Evolutionary conservation across 371 early-diverging fungal species (phyloP), one percentile per base, ranked within the genome.

Genomic region (Coemansia sp.): DNA sequence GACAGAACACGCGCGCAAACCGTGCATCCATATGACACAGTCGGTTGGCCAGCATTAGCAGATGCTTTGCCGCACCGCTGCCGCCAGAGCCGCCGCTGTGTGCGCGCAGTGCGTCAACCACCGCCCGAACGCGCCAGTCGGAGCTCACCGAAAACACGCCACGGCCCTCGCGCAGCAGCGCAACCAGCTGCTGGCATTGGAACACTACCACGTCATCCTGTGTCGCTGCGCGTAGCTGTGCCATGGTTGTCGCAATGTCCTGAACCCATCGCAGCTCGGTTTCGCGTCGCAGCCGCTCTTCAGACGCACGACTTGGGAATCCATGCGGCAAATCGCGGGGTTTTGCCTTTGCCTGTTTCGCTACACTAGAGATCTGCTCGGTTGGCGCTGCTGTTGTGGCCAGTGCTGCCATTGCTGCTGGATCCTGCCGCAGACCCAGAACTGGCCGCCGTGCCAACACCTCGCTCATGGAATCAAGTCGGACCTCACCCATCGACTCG

Each of bases 261-360:
- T 73, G 69, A 13, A 77, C 66, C 77, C 77, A 77, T 8, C 69
- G 68, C 37, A 77, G 68, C 48, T 77, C 77, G 0, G 77, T 73
- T 63, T 77, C 77, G 47, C 77, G 72, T 37, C 72, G 77, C 60
- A 77, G 63, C 22, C 74, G 65, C 53, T 77, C 74, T 62, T 77
- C 74, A 2, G 74, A 72, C 14, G 63, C 57, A 42, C 69, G 68
- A 40, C 68, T 72, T 11, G 76, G 76, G 34, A 75, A 75, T n/a
- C 76, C 76, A 18, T 64, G 73, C 18, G 64, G 55, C 45, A 65
- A 29, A 18, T 72, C 68, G 21, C 69, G 68, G 13, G 68, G 24
- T n/a, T 73, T 16, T 57, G 67, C 45, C 57, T 59, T 5, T 66
- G 68, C 40, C 55, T 64, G 29, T 61, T 61, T 14, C 47, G 63